Base-by-base conservation (phyloP, 2,329 filamentous ascomycete genomes). In the Endothia cerciana region DNA sequence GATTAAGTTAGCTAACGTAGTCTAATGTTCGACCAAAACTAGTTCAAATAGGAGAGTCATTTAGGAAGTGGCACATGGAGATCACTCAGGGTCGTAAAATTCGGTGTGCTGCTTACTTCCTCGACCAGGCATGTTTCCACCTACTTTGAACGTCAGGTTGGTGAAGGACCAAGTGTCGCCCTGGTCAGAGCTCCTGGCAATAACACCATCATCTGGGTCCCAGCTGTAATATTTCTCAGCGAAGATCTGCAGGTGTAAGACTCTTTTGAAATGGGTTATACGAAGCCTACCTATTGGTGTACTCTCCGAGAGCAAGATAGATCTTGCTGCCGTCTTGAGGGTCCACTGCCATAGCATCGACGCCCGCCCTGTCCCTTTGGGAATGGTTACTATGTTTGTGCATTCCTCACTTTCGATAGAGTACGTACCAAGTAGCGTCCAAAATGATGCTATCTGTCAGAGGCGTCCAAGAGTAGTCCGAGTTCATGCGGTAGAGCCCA, bases 111-210 rank as follows among this genome's bases (percentile, higher is more conserved):
- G 22, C 61, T 56, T 45, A 63, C 61, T 83, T 8, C 86, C 86
- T 36, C 86, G 81, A 1, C 86, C 86, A 8, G 85, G 85, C 84
- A 87, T 87, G 71, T 88, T 88, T 0, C 85, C 85, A 8, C 85
- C 85, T 56, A 87, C 83, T 72, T 88, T 88, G 77, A 88, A 88
- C 2, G 83, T 78, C 0, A 88, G 77, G 6, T 76, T 75, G 0
- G 82, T 81, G 25, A 78, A 76, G 1, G 76, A 71, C 82, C 84
- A 88, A 0, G 85, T 86, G 3, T 73, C 74, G 1, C 86, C 86
- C 69, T 80, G 77, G 69, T 88, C 84, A 10, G 78, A 82, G 10
- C 83, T 86, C 36, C 81, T 80, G 40, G 86, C 79, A 45, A 88
- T 86, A 8, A 82, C 77, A 8, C 85, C 85, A 4, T 81, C 78